phyloP scores from a whole-genome alignment of 202 grass and related monocot species.

The Setaria viridis region DNA sequence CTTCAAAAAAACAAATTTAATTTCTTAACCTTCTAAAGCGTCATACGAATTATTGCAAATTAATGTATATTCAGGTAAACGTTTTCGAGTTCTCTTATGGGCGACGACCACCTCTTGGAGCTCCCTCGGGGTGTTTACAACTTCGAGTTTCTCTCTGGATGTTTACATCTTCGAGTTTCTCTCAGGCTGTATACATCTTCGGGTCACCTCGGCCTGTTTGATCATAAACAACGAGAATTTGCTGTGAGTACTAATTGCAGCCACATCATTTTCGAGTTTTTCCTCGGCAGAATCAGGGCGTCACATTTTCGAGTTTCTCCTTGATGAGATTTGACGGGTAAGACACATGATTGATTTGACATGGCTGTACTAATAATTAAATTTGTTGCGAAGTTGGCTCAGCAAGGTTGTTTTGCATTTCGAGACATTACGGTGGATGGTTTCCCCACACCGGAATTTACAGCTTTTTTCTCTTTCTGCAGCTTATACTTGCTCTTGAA shows the following conservation, averaged over 20 bases:
- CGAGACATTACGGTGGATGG: not conserved
- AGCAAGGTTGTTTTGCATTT: not conserved
- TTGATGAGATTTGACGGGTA: not conserved
- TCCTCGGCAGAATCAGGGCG: too few relatives aligned
- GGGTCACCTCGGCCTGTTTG: constrained; percentile 22
- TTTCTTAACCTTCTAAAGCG: not conserved
- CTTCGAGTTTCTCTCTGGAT: constrained; percentile 35
- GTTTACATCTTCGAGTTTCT: too few relatives aligned
- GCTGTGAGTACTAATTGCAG: not conserved
- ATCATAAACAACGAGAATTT: not conserved
- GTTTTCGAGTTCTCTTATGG: constrained; percentile 28
- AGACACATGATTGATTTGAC: not conserved
- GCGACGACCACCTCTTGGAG: constrained; percentile 24
- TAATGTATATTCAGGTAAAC: constrained; percentile 5
- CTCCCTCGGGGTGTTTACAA: constrained; percentile 13
- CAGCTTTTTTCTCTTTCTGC: not conserved
- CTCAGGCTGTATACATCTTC: not conserved
- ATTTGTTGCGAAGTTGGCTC: not conserved
- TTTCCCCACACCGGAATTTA: not conserved
- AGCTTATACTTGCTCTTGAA: not conserved
- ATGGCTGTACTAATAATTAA: not conserved
- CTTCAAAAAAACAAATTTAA: not conserved
- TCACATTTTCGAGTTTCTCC: constrained; percentile 33
- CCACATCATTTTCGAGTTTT: not conserved
- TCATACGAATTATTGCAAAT: not conserved